Evolutionary conservation across 768 basidiomycete species (phyloP).

Genomic region (Mycena vulgaris): DNA sequence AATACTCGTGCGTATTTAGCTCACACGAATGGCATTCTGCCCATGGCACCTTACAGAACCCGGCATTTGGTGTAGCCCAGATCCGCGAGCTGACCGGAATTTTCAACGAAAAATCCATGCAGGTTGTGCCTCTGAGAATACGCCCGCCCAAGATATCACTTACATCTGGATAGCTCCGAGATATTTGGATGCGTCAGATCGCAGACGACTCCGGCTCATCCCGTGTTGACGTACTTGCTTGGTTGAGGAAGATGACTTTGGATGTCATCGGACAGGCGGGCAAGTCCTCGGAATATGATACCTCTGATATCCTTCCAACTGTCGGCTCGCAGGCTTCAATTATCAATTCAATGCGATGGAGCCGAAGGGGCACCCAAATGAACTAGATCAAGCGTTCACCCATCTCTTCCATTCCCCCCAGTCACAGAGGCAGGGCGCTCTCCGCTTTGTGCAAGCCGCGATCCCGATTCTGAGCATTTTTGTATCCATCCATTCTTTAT

Average conservation of each 20-base stretch:
- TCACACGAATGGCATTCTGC: neutral
- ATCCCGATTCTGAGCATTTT: neutral
- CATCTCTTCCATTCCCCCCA: slow-evolving; percentile 39
- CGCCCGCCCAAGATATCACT: slow-evolving; percentile 1
- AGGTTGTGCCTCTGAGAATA: slow-evolving; percentile 34
- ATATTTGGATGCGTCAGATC: neutral
- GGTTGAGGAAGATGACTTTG: slow-evolving; percentile 51
- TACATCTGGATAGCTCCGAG: neutral
- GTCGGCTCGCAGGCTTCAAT: slow-evolving; percentile 49
- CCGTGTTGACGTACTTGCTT: slow-evolving; percentile 46
- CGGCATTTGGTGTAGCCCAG: neutral
- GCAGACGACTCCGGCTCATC: neutral
- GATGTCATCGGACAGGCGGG: slow-evolving; percentile 52
- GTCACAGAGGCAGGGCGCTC: neutral
- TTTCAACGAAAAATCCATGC: slow-evolving; percentile 51
- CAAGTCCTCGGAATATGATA: neutral
- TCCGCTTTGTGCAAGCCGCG: neutral
- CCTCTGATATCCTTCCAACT: neutral
- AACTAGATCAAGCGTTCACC: slow-evolving; percentile 20
- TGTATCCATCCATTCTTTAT: neutral
- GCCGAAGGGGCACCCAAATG: slow-evolving; percentile 28
- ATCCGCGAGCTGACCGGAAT: slow-evolving; percentile 47
- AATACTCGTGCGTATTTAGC: neutral
- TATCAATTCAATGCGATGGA: slow-evolving; percentile 1
- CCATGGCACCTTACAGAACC: neutral